phyloP scores from a whole-genome alignment of 2,329 filamentous ascomycete genomes.

The Fusarium irregulare region DNA sequence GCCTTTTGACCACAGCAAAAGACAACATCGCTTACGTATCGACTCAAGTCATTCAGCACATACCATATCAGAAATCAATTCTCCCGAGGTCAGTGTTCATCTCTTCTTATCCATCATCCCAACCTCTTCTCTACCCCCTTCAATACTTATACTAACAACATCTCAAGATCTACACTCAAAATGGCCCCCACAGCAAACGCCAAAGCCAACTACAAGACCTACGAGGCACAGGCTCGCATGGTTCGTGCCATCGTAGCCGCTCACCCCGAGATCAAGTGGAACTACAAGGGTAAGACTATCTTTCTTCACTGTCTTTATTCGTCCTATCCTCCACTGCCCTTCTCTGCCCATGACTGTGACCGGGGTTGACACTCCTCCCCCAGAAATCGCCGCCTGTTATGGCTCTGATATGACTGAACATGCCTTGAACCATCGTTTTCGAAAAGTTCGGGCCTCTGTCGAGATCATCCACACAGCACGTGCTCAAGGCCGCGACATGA shows the following conservation, averaged over 20 bases:
- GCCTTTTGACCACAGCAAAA: not conserved
- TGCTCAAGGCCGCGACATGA: conserved; percentile 55
- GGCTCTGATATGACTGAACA: conserved; percentile 62
- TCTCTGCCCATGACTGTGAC: conserved; percentile 5
- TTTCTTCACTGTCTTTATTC: not conserved
- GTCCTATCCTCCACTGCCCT: not conserved
- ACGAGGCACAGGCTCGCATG: conserved; percentile 70
- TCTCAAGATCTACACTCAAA: not conserved
- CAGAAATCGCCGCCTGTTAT: conserved; percentile 61
- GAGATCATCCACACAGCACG: conserved; percentile 54
- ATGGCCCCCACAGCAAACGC: conserved; percentile 57
- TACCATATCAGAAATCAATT: not conserved
- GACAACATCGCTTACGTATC: not conserved
- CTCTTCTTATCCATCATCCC: not conserved
- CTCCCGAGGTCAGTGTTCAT: conserved; percentile 17
- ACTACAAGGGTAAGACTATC: conserved; percentile 69
- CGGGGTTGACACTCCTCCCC: conserved; percentile 47
- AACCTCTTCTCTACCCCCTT: not conserved
- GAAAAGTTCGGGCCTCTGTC: conserved; percentile 58
- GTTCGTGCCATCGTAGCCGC: conserved; percentile 71
- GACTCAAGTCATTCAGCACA: not conserved
- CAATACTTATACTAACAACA: not conserved
- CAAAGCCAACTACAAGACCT: conserved; percentile 68
- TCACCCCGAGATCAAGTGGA: conserved; percentile 64
- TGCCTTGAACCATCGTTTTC: conserved; percentile 64